Conservation (phyloP, 2,329 filamentous ascomycete genomes). For the Amauroascus verrucosus region DNA sequence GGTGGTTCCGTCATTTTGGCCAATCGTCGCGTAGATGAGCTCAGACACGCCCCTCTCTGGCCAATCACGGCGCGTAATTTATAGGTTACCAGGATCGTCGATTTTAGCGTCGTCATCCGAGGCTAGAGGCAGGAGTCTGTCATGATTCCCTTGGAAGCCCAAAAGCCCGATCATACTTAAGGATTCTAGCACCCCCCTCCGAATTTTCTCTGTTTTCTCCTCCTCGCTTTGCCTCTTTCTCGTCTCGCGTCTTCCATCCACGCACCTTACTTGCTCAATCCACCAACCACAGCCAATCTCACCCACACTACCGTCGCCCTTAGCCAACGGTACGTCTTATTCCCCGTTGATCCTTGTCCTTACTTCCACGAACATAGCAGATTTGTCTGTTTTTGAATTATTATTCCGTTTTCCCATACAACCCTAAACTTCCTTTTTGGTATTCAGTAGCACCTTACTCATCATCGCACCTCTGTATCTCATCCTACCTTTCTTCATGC, state of each 20-base stretch:
- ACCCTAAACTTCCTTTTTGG: background rate
- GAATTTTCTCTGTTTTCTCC: conserved; percentile 30
- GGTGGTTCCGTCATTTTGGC: conserved; percentile 12
- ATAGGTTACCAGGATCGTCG: conserved; percentile 27
- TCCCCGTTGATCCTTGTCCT: background rate
- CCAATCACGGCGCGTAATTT: conserved; percentile 27
- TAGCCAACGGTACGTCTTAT: conserved; percentile 11
- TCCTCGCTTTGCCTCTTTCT: conserved; percentile 16
- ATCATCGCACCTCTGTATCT: background rate
- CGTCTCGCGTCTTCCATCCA: conserved; percentile 17
- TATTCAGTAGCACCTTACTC: background rate
- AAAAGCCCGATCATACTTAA: conserved; percentile 32
- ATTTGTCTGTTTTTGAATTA: conserved; percentile 1
- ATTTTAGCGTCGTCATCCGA: conserved; percentile 30
- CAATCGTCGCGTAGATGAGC: conserved; percentile 20
- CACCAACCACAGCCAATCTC: conserved; percentile 11
- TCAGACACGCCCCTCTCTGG: conserved; percentile 21
- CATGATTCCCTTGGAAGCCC: conserved; percentile 22
- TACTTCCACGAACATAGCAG: conserved; percentile 9
- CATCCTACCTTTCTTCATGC: conserved; percentile 12
- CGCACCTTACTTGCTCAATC: conserved; percentile 16
- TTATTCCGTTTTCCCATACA: background rate
- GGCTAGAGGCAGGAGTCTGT: conserved; percentile 29
- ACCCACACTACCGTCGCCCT: background rate
- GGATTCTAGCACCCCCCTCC: conserved; percentile 34